Base-by-base conservation (phyloP, 176 grass and related monocot genomes). In the Melocanna baccifera region DNA sequence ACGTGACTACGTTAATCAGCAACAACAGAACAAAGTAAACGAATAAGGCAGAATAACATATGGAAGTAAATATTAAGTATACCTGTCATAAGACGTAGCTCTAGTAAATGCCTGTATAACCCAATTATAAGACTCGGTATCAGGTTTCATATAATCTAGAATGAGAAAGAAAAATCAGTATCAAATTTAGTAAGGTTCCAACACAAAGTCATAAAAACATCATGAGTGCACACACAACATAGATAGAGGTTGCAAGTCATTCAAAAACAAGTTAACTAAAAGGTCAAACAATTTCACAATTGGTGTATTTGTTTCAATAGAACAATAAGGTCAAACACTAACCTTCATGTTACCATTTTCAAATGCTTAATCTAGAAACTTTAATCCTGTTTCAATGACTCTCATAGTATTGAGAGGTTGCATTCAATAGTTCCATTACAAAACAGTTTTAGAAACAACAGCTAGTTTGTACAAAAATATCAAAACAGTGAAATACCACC, bases 31-130 rank as follows among this genome's bases (percentile, higher is more conserved):
- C 41, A 75, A 76, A 67, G 45, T 18, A 71, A 81, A 34, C 22
- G 79, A 56, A 79, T 57, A 88, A 30, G 22, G 48, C 39, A 82
- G 50, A 36, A 36, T 62, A 41, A 37, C 25, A 66, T 22, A 28
- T 72, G 32, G 55, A 83, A 66, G 52, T 81, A 80, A 41, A 76
- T 53, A 71, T 52, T 75, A 52, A 26, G 50, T 26, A 71, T 91
- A 98, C 96, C 96, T 95, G 83, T 98, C 96, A 89, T 98, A 93
- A 25, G 92, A 91, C 0, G 87, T 85, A 40, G 96, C 96, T 82
- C 96, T 95, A 77, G 96, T 95, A 87, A 91, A 98, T 87, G 96
- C 96, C 73, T 98, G 93, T 84, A 98, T 98, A 40, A 95, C 92
- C 90, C 91, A 98, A 79, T 98, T 98, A 89, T 95, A 98, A 39